These are phyloP conservation scores for Aspergillus nidulans DNA, from an alignment of 495 filamentous ascomycete genomes.

Conservation along the genomic window DNA sequence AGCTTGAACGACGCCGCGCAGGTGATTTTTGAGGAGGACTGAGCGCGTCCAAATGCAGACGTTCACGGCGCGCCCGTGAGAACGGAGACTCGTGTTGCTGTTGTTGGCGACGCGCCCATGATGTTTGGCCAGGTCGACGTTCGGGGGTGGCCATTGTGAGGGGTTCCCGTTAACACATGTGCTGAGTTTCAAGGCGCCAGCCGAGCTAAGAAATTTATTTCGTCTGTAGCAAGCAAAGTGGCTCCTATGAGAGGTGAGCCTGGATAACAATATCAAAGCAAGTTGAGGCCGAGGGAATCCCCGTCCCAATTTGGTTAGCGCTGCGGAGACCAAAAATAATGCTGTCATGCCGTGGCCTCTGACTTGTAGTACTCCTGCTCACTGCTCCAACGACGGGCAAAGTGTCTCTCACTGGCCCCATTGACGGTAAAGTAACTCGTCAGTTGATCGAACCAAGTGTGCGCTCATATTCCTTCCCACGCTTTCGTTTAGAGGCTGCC, in stretches of 20 bases:
- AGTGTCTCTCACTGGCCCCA: background rate
- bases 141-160: conserved; percentile 25
- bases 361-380: background rate
- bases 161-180: conserved; percentile 1
- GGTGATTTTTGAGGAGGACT: conserved; percentile 28
- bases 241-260: background rate
- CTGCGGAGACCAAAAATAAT: conserved; percentile 12
- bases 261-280: background rate
- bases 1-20: conserved; percentile 24
- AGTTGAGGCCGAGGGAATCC: background rate
- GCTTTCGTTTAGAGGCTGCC: background rate
- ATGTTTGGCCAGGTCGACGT: conserved; percentile 16
- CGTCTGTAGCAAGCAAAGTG: background rate
- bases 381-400: background rate
- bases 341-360: conserved; percentile 1
- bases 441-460: conserved; percentile 6
- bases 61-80: conserved; percentile 29
- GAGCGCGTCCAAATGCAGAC: conserved; percentile 29
- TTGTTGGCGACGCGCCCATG: conserved; percentile 27
- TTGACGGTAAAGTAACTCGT: background rate
- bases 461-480: background rate
- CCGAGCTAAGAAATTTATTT: background rate
- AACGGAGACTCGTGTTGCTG: conserved; percentile 30
- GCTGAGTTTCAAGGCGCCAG: background rate
- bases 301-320: conserved; percentile 13